These are phyloP conservation scores for Aspergillus terreus DNA, from an alignment of 2,329 filamentous ascomycete species.

Conservation along the genomic window DNA sequence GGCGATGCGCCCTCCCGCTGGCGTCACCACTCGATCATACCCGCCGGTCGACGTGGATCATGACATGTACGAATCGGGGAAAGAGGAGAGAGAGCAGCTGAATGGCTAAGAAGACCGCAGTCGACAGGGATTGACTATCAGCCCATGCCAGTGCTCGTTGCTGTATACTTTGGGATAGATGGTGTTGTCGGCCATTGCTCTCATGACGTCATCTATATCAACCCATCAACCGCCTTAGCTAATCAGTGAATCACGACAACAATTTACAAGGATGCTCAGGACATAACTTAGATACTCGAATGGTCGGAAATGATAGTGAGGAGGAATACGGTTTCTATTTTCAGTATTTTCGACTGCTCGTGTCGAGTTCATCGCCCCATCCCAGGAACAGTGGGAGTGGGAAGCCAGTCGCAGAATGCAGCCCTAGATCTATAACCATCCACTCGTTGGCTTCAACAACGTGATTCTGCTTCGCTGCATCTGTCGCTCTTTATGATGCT, in stretches of 20 bases:
- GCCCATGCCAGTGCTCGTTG: background rate
- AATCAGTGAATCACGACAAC: background rate
- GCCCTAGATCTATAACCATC: background rate
- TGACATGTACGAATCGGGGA: background rate
- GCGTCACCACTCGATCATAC: constrained; percentile 11
- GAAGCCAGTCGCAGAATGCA: background rate
- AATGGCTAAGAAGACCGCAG: background rate
- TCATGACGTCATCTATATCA: constrained; percentile 5
- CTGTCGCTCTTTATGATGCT: no score
- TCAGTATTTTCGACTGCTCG: background rate
- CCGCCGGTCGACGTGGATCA: background rate
- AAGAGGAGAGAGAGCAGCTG: background rate
- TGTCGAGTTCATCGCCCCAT: background rate
- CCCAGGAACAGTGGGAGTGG: background rate
- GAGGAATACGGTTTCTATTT: background rate
- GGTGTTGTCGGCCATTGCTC: background rate
- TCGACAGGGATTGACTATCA: background rate
- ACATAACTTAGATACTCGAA: background rate
- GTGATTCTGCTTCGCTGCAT: no score
- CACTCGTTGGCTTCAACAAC: no score
- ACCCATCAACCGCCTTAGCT: background rate
- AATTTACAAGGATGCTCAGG: background rate
- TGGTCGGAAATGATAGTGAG: background rate
- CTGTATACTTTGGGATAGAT: background rate
- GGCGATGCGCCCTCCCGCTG: constrained; percentile 1